A percentile compares a stretch with the other conserved stretches of the same genome.
Evolutionary conservation across 1,284 basidiomycete genomes (phyloP).

Genomic region (Ganoderma meredithae): DNA sequence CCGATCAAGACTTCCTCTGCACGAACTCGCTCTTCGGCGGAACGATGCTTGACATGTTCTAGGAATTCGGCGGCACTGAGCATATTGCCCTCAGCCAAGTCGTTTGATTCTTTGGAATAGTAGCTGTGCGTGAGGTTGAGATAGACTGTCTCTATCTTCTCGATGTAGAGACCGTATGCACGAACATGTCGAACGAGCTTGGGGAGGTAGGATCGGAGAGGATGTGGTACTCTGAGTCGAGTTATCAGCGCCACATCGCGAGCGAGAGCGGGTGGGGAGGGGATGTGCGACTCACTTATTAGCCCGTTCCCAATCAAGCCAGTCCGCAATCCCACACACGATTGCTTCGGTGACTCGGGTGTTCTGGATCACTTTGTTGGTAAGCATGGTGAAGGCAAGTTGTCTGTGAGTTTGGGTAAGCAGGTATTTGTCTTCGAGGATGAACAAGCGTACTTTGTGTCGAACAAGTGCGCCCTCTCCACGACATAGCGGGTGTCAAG

Average conservation of each 20-base stretch:
- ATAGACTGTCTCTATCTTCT: slow-evolving; percentile 61
- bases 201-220: slow-evolving; percentile 48
- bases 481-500: slow-evolving; percentile 66
- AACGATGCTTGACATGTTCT: slow-evolving; percentile 51
- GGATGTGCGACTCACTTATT: slow-evolving; percentile 44
- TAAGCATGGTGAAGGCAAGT: slow-evolving; percentile 61
- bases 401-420: slow-evolving; percentile 45
- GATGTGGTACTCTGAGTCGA: slow-evolving; percentile 39
- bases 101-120: slow-evolving; percentile 60
- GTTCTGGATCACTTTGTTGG: slow-evolving; percentile 58
- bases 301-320: slow-evolving; percentile 65
- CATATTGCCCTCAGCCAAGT: slow-evolving; percentile 47
- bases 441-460: slow-evolving; percentile 42
- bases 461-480: slow-evolving; percentile 43
- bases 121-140: slow-evolving; percentile 56
- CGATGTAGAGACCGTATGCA: slow-evolving; percentile 59
- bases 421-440: neutral
- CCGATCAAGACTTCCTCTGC: slow-evolving; percentile 58
- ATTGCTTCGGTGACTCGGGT: slow-evolving; percentile 54
- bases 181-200: slow-evolving; percentile 62
- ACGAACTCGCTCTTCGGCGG: slow-evolving; percentile 64
- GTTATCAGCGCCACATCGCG: neutral
- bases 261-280: neutral
- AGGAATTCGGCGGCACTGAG: slow-evolving; percentile 64
- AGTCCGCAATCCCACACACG: slow-evolving; percentile 56